Base-by-base conservation (phyloP, 129 eudicot genomes). In the Apium graveolens region DNA sequence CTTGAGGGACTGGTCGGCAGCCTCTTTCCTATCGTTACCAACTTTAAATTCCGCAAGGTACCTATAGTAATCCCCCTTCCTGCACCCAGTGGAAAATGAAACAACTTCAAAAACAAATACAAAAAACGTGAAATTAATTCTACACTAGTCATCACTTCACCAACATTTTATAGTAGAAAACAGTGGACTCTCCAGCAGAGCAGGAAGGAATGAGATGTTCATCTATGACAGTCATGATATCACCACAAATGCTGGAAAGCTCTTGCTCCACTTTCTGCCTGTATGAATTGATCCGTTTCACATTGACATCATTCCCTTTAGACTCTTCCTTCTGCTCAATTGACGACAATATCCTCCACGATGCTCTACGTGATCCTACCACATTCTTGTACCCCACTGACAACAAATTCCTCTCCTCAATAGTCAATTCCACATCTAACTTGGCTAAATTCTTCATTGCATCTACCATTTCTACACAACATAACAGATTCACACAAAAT, bases 11-110 rank as follows among this genome's bases (percentile, higher is more conserved):
- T 81, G 89, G 71, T 88, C 89, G 27, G 88, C 89, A 80, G 83
- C 86, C 77, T 88, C 89, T 51, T 86, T 88, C 81, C 78, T 86
- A 4, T 88, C 92, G 69, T 77, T 78, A 69, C 88, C 88, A 75
- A 81, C 4, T 84, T 88, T 88, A 78, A 88, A 88, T 78, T 88
- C 92, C 5, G 89, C 92, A 60, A 88, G 86, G 71, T 88, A 88
- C 82, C 92, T 70, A 72, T 88, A 86, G 55, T 88, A 88, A 72
- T 88, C 92, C 44, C 92, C 92, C 80, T 88, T 88, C 92, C 92
- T 88, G 86, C 78, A 78, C 29, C 27, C 46, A 42, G 74, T 17
- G 34, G 42, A 68, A 74, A 60, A 70, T 68, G 14, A 53, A 18
- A 66, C 18, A 21, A 0, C 21, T 12, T 66, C 13, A 32, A 62